These are phyloP conservation scores for Bjerkandera adusta DNA, from an alignment of 1,284 basidiomycete species.

Conservation along the genomic window DNA sequence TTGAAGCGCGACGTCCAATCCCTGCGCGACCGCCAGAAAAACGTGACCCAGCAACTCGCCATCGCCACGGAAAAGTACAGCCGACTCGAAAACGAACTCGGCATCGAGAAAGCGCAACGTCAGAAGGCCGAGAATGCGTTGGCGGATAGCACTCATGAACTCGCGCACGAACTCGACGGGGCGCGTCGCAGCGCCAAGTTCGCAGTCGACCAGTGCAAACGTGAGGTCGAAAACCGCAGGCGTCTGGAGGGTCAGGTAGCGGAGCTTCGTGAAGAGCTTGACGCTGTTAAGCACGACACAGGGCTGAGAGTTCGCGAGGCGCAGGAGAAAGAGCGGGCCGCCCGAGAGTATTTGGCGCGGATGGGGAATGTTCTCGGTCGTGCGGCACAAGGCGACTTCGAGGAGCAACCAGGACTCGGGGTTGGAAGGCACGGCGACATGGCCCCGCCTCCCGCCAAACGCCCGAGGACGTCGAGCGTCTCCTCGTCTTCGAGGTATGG, in stretches of 20 bases:
- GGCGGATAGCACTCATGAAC: no score
- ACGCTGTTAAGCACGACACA: slow-evolving; percentile 7
- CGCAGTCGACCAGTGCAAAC: slow-evolving; percentile 38
- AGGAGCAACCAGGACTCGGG: no score
- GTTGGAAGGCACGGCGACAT: no score
- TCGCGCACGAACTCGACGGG: slow-evolving; percentile 33
- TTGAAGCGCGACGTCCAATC: slow-evolving; percentile 42
- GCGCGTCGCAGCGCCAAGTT: slow-evolving; percentile 35
- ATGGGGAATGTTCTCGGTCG: slow-evolving; percentile 22
- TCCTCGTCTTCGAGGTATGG: no score
- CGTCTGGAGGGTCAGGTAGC: slow-evolving; percentile 35
- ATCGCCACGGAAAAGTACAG: slow-evolving; percentile 29
- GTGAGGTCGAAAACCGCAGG: slow-evolving; percentile 39
- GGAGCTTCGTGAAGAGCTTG: slow-evolving; percentile 18
- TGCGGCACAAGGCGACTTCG: slow-evolving; percentile 23
- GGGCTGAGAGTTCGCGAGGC: slow-evolving; percentile 14
- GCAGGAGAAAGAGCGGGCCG: slow-evolving; percentile 20
- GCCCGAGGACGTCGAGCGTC: no score
- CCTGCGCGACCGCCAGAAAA: slow-evolving; percentile 36
- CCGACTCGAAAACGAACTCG: slow-evolving; percentile 44
- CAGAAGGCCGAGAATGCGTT: slow-evolving; percentile 41
- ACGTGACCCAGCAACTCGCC: slow-evolving; percentile 20
- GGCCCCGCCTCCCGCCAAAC: no score
- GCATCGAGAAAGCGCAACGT: slow-evolving; percentile 39
- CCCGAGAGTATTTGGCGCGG: slow-evolving; percentile 22